Evolutionary conservation across 495 filamentous ascomycete genomes (phyloP).

Genomic region (Tuber umbilicatum): DNA sequence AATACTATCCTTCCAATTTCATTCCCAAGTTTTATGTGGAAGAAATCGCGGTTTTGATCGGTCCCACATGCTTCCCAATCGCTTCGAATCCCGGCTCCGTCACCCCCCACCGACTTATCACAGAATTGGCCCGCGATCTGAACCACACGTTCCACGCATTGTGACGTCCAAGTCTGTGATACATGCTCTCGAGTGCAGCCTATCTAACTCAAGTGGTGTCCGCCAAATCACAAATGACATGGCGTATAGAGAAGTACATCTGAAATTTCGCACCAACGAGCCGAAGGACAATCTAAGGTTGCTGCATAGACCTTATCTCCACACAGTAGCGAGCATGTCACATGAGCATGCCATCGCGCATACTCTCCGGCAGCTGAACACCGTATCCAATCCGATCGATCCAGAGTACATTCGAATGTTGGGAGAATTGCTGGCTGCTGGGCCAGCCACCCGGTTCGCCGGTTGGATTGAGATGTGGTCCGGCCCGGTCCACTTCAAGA

Average conservation of each 20-base stretch:
- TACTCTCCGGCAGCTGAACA: background rate
- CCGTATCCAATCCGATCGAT: conserved; percentile 1
- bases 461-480: conserved; percentile 3
- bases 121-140: background rate
- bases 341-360: background rate
- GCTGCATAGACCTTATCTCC: conserved; percentile 4
- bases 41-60: background rate
- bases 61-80: background rate
- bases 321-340: background rate
- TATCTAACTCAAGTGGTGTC: background rate
- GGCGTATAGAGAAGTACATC: background rate
- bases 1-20: background rate
- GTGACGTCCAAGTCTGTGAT: background rate
- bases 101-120: background rate
- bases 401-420: background rate
- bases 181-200: background rate
- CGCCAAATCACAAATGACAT: background rate
- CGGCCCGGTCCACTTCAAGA: conserved; percentile 2
- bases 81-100: background rate
- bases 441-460: background rate
- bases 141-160: conserved; percentile 3
- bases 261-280: background rate
- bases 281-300: background rate
- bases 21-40: background rate
- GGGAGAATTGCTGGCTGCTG: background rate